Base-by-base conservation (phyloP, 2,329 filamentous ascomycete genomes). In the Cadophora gregata region DNA sequence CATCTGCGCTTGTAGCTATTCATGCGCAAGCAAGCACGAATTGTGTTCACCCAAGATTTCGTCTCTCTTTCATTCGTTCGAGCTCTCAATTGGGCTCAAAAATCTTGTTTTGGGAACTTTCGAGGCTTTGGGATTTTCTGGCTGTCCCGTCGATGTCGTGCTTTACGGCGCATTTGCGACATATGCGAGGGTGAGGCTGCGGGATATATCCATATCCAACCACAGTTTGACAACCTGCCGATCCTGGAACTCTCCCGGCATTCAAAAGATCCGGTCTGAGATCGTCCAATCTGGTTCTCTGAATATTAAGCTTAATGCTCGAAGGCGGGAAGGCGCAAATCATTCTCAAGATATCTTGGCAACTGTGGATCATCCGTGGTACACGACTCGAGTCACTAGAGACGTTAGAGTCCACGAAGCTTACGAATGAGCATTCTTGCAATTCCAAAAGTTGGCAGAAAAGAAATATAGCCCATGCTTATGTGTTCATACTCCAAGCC, bases 361-460 rank as follows among this genome's bases (percentile, higher is more conserved):
- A 51, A 25, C 29, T 51, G 24, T 16, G 31, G 48, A 51, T 51
- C 25, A 14, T 16, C 16, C 16, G 8, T 12, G 48, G 16, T 29
- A 29, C 48, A 51, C 48, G 48, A n/a, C 48, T 16, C 25, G 25
- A 51, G 2, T 4, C 25, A 29, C 25, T 29, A 25, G 48, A 51
- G 3, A 4, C 25, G 19, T 29, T 31, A 16, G 9, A 31, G 25
- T 19, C 21, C 25, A 10, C 8, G 25, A 14, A 31, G 12, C 24
- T 51, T 16, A 19, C 48, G 48, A 51, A 51, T 51, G 48, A 31
- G 25, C 29, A 29, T 12, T 29, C 16, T 29, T 51, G 2, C 25
- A 51, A 19, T 29, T 51, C 25, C 2, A 51, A 51, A 51, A 51
- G 48, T 51, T 51, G 48, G 48, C 25, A 51, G 25, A 51, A 51